These are phyloP conservation scores for Sporothrix dimorphospora DNA, from an alignment of 2,329 filamentous ascomycete genomes.

Conservation along the genomic window DNA sequence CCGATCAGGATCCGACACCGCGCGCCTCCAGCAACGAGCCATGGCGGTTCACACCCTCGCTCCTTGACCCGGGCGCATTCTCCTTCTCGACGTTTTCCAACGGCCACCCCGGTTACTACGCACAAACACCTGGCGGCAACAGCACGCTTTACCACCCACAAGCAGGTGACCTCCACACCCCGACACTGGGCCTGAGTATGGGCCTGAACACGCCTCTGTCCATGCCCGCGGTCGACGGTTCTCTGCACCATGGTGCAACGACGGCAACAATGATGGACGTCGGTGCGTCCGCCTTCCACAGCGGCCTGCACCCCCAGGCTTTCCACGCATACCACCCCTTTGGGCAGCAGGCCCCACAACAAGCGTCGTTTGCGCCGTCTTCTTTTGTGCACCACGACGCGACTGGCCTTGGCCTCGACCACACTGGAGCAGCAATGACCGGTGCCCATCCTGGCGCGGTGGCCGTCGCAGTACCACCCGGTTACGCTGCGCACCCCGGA, in stretches of 20 bases:
- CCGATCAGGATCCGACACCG: constrained; percentile 80
- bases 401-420: constrained; percentile 71
- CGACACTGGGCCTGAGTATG: constrained; percentile 72
- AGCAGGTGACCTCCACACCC: constrained; percentile 85
- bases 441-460: constrained; percentile 47
- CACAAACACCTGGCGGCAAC: constrained; percentile 79
- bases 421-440: constrained; percentile 70
- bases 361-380: constrained; percentile 71
- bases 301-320: constrained; percentile 48
- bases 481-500: constrained; percentile 18
- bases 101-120: constrained; percentile 77
- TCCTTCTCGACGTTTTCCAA: constrained; percentile 79
- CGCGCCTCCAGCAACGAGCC: constrained; percentile 72
- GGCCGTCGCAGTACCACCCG: neutral
- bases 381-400: constrained; percentile 80
- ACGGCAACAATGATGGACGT: constrained; percentile 63
- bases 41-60: constrained; percentile 86
- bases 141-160: constrained; percentile 81
- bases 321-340: constrained; percentile 74
- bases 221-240: constrained; percentile 69
- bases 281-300: constrained; percentile 63
- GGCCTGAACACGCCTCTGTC: constrained; percentile 82
- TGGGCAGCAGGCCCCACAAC: constrained; percentile 60
- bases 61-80: constrained; percentile 84
- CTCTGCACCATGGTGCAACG: constrained; percentile 58